Base-by-base conservation (phyloP, 2,329 filamentous ascomycete genomes). In the Drechslerella dactyloides region DNA sequence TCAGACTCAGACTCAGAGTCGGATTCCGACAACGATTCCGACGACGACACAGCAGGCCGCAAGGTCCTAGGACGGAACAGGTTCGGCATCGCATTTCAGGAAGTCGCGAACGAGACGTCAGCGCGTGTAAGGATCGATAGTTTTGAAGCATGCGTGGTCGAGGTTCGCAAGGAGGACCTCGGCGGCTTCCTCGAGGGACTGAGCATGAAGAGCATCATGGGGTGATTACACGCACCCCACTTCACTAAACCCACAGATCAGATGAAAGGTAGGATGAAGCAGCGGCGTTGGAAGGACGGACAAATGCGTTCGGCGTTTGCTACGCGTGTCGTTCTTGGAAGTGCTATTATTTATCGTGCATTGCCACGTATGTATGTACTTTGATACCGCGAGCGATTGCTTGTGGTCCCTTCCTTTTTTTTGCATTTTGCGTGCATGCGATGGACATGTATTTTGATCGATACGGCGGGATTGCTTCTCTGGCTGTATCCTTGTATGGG, bases 91-190 rank as follows among this genome's bases (percentile, higher is more conserved):
- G 93, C 94, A 1, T 99, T 99, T 79, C 92, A 97, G 79, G 92
- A 96, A 78, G 94, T 97, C 0, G 90, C 96, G 1, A 86, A 89
- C 57, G 91, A 97, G 82, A 97, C 93, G 15, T 94, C 89, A 69
- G 91, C 93, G 0, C 82, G 93, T 15, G 92, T 97, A 19, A 84
- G 92, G 70, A 96, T 97, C 78, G 94, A 99, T 80, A 96, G 90
- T 79, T 99, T 99, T 77, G 94, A 99, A 80, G 91, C 96, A 79
- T 96, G 91, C 77, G 94, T 97, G 6, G 93, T 97, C 52, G 94
- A 99, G 79, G 93, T 99, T n/a, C 89, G 89, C 81, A 97, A 96
- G 82, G 94, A 97, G 78, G 94, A 97, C 80, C 81, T 99, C 27
- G 87, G 87, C 15, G 91, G 89, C 0, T 99, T 99, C 79, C 82